Evolutionary conservation across 2,329 filamentous ascomycete species (phyloP), one percentile per base, ranked within the genome.

Genomic region (Colletotrichum aenigma): DNA sequence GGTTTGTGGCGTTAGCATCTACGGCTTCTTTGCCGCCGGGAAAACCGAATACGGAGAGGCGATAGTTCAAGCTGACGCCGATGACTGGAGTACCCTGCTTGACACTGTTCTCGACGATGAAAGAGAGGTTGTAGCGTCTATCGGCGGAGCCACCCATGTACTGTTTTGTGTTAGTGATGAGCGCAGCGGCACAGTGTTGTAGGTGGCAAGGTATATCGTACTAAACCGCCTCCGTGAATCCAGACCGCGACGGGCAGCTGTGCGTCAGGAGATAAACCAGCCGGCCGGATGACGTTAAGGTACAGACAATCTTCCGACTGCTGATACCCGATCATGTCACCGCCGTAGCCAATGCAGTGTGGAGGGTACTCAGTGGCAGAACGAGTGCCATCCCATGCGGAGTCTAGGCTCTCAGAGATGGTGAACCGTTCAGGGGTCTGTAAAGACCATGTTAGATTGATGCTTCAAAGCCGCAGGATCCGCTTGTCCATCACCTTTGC

Each of bases 61-160:
- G 84, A 76, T 90, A 90, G 77, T 90, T 89, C 58, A 90, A 77
- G 12, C 85, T 85, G 4, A 90, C 86, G 0, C 83, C 87, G 32
- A 90, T 87, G 67, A 90, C 83, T 0, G 87, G 88, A 43, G 86
- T 87, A 56, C 84, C 84, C 21, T 88, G 84, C 16, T 84, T 77
- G 16, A 86, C 84, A 1, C 87, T 85, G 52, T 87, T 86, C 16
- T 87, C 79, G 3, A 93, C 89, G 36, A 93, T 89, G 72, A 89
- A 91, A 12, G 90, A 90, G 43, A 93, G 84, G 77, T 93, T 93
- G 80, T 93, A 93, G 32, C 91, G 86, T 36, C 85, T 81, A 70
- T 90, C 87, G 75, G 80, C 34, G 81, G 79, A 80, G 18, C 79
- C 79, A 4, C 83, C 83, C 80, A 81, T 80, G n/a, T 36, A 76